Evolutionary conservation across 768 basidiomycete species (phyloP), one percentile per base, ranked within the genome.

Genomic region (Naganishia vishniacii): DNA sequence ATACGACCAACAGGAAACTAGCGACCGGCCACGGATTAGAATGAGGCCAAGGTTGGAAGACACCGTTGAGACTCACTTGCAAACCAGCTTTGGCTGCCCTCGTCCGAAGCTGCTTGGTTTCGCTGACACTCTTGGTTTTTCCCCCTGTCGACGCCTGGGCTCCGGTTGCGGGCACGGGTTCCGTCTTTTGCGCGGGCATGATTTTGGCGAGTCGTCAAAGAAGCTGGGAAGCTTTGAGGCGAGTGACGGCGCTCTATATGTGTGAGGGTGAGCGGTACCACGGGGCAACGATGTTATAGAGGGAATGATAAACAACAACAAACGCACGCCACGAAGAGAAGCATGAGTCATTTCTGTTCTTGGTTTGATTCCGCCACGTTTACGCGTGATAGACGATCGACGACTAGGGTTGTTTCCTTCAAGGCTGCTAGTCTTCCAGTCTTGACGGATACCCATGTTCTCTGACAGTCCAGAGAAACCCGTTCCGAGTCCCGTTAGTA

Each of bases 1-100:
- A 95, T 92, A 89, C 92, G 92, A 56, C 92, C 91, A 47, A 95
- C 93, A 40, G 92, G 91, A 78, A 95, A 95, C 91, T 92, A n/a
- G 70, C 12, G n/a, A 37, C 20, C 32, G 29, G 26, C 46, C 12
- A 40, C 16, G 15, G 31, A 16, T 29, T 11, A 7, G 12, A 32
- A 23, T 13, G 47, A 44, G 28, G 34, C 46, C 46, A 63, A n/a
- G 46, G 34, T 37, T 48, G 32, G 29, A 28, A 53, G 20, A 9
- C n/a, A n/a, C 25, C 0, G 44, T n/a, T 34, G 62, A 23, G 29
- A 75, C 81, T 49, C 51, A 89, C 91, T 83, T 92, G 89, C 3
- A 95, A 80, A 3, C 91, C 91, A 26, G 91, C 91, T 72, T 86
- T 89, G 74, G 86, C 84, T 75, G 89, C 91, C 48, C 79, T 73